These are phyloP conservation scores for Neonectria coccinea DNA, from an alignment of 2,329 filamentous ascomycete species.

Conservation along the genomic window DNA sequence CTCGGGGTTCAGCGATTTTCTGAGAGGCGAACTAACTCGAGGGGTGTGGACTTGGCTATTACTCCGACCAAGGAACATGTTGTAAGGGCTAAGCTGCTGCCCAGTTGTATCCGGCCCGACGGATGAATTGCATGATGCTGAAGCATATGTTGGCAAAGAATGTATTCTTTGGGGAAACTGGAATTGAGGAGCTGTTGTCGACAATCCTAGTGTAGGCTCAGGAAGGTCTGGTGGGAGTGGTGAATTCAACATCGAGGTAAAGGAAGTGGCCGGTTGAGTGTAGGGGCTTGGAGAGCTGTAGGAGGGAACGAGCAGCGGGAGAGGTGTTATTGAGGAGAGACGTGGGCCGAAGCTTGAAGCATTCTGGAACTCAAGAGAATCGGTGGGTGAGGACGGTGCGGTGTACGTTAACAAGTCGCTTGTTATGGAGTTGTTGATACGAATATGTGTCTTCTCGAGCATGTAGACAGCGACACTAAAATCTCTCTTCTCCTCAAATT, in stretches of 20 bases:
- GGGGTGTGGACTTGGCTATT: conserved; percentile 36
- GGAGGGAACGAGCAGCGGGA: conserved; percentile 4
- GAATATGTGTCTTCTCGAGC: conserved; percentile 49
- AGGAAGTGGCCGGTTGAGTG: conserved; percentile 23
- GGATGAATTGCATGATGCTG: neutral
- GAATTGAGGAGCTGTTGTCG: neutral
- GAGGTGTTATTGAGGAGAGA: conserved; percentile 44
- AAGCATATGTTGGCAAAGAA: conserved; percentile 26
- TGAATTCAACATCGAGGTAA: conserved; percentile 33
- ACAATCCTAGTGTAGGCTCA: neutral
- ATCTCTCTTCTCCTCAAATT: conserved; percentile 49
- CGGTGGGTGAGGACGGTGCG: neutral
- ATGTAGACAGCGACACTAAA: conserved; percentile 49
- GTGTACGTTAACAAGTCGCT: conserved; percentile 3
- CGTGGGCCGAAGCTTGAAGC: conserved; percentile 35
- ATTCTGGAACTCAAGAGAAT: neutral
- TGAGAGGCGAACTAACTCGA: conserved; percentile 46
- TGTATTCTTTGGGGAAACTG: conserved; percentile 27
- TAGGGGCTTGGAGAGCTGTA: conserved; percentile 3
- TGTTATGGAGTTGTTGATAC: conserved; percentile 35
- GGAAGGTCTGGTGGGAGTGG: conserved; percentile 10
- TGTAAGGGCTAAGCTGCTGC: conserved; percentile 43
- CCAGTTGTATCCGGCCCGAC: conserved; percentile 9
- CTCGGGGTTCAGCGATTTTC: conserved; percentile 32
- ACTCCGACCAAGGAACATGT: conserved; percentile 32